These are phyloP conservation scores for Halocafeteria seosinensis DNA, from an alignment of 108 stramenopile species.

Conservation along the genomic window DNA sequence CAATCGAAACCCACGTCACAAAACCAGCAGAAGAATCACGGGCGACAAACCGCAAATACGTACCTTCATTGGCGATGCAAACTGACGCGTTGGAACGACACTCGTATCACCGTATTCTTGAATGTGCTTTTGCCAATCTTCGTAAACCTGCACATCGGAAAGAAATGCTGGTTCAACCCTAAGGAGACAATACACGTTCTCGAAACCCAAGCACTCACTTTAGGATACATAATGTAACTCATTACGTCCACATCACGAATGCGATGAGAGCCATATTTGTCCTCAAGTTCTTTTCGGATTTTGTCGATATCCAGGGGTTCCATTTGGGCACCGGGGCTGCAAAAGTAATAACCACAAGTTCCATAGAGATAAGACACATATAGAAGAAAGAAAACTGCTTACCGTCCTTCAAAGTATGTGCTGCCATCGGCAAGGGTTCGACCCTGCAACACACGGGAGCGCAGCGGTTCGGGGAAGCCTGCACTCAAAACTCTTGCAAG, in stretches of 20 bases:
- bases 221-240: constrained; percentile 73
- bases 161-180: too few relatives aligned
- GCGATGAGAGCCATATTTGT: constrained; percentile 47
- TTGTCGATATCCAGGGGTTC: constrained; percentile 55
- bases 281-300: constrained; percentile 42
- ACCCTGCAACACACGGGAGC: constrained; percentile 56
- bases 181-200: too few relatives aligned
- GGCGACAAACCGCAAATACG: too few relatives aligned
- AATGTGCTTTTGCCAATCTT: constrained; percentile 53
- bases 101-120: constrained; percentile 53
- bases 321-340: constrained; percentile 82
- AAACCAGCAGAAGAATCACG: too few relatives aligned
- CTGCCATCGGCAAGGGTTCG: constrained; percentile 57
- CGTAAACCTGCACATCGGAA: too few relatives aligned
- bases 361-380: too few relatives aligned
- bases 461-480: constrained; percentile 88
- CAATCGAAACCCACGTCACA: too few relatives aligned
- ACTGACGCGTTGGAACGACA: constrained; percentile 70
- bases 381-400: too few relatives aligned
- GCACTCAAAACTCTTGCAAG: too few relatives aligned
- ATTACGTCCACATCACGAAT: constrained; percentile 66
- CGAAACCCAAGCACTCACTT: too few relatives aligned
- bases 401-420: constrained; percentile 61
- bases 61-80: constrained; percentile 72
- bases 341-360: too few relatives aligned